Conservation (phyloP, 2,329 filamentous ascomycete species). For the Aspergillus sp. region DNA sequence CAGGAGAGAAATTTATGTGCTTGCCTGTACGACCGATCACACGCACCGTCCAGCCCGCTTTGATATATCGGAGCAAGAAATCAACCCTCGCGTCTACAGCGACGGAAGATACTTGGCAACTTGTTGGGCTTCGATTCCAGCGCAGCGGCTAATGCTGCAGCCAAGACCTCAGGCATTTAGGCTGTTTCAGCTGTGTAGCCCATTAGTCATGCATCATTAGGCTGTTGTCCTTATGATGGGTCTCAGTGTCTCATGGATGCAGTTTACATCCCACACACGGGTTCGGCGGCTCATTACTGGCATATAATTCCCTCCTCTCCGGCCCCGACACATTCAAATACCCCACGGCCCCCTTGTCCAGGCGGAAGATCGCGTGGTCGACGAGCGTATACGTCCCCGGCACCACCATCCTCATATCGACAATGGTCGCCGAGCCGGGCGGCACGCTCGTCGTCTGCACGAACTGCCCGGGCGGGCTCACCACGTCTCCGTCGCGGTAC, state of each 20-base stretch:
- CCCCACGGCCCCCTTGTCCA: conserved; percentile 36
- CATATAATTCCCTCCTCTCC: conserved; percentile 26
- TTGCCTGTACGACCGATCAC: too few species aligned
- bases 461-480: conserved; percentile 27
- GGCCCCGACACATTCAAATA: conserved; percentile 35
- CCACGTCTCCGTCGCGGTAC: conserved; percentile 32
- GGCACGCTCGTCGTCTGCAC: conserved; percentile 29
- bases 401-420: conserved; percentile 32
- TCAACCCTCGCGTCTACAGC: too few species aligned
- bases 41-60: too few species aligned
- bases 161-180: too few species aligned
- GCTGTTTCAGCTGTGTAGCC: too few species aligned
- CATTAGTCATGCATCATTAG: too few species aligned
- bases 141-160: too few species aligned
- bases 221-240: neutral
- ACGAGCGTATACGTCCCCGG: conserved; percentile 35
- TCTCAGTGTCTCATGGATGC: conserved; percentile 21
- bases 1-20: neutral
- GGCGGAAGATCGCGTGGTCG: conserved; percentile 35
- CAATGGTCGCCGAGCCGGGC: conserved; percentile 27
- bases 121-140: too few species aligned
- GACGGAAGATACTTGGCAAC: too few species aligned
- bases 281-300: conserved; percentile 23
- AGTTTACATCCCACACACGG: conserved; percentile 34
- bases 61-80: too few species aligned